Base-by-base conservation (phyloP, 352 stramenopile genomes). In the Phytopythium sindhum region DNA sequence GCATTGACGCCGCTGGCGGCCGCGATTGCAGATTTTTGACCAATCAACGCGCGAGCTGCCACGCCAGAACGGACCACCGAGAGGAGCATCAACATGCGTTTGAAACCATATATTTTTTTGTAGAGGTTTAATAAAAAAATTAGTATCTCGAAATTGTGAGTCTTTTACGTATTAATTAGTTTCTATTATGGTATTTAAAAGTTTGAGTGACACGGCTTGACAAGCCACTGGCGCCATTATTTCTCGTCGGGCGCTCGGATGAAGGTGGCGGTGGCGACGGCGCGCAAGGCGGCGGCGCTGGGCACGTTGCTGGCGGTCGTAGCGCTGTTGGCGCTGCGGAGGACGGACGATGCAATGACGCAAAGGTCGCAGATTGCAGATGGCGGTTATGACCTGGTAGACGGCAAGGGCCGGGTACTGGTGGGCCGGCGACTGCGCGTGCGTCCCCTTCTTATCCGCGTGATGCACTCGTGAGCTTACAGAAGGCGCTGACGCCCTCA, bases 361-460 rank as follows among this genome's bases (percentile, higher is more conserved):
- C 24, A 12, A 39, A 26, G 17, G 11, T 17, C 8, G 35, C 15
- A 37, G 23, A 24, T 15, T 3, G 24, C 23, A n/a, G n/a, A n/a
- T 24, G 21, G 19, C 8, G 39, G 17, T 10, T 61, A 61, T 19
- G 56, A 61, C 56, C 56, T 61, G 56, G 24, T 28, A 41, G 41
- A 61, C 39, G 56, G 56, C 37, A 51, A 24, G 39, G 39, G 39
- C 56, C 39, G 56, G 41, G 24, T 52, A 28, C 39, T 61, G 15
- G 53, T 39, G 56, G 56, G 56, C 19, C 23, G 56, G 12, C 24
- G 56, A 17, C 56, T 61, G 56, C 35, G 56, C 37, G 56, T 61
- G 41, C 7, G 39, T 42, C 26, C 6, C 55, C 5, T 10, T 23
- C 10, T n/a, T 5, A 4, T n/a, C 10, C 19, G 23, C 3, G 44